phyloP scores from a whole-genome alignment of 2,329 filamentous ascomycete genomes.

The Colletotrichum sojae region DNA sequence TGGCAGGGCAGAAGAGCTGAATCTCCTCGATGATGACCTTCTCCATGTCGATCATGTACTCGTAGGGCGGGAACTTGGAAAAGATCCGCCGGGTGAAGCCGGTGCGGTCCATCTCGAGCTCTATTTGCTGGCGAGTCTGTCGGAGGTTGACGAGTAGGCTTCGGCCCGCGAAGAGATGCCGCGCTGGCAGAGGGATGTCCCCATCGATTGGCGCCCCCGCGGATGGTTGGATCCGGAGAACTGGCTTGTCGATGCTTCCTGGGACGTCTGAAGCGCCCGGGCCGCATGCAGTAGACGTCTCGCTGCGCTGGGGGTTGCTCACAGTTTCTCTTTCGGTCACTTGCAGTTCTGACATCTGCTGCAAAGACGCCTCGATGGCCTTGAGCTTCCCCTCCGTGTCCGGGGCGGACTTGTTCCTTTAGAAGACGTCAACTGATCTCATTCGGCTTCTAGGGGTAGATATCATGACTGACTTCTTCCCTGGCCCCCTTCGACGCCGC shows the following conservation, averaged over 20 bases:
- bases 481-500: constrained; percentile 34
- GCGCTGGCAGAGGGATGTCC: not conserved
- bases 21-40: constrained; percentile 22
- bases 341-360: constrained; percentile 9
- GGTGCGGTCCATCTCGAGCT: not conserved
- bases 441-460: no score
- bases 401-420: constrained; percentile 14
- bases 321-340: constrained; percentile 1
- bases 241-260: not conserved
- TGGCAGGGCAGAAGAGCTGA: constrained; percentile 21
- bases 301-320: not conserved
- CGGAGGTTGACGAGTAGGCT: constrained; percentile 1
- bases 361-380: constrained; percentile 10
- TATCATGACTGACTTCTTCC: constrained; percentile 25
- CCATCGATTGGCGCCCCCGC: no score
- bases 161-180: not conserved
- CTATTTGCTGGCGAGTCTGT: not conserved
- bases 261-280: not conserved
- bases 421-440: not conserved
- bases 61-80: constrained; percentile 10
- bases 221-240: not conserved
- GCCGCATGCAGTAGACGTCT: not conserved
- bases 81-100: constrained; percentile 4
- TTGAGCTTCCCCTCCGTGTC: constrained; percentile 10
- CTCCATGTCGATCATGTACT: constrained; percentile 21